Conservation (phyloP, 768 basidiomycete species). For the Dioszegia aurantiaca region DNA sequence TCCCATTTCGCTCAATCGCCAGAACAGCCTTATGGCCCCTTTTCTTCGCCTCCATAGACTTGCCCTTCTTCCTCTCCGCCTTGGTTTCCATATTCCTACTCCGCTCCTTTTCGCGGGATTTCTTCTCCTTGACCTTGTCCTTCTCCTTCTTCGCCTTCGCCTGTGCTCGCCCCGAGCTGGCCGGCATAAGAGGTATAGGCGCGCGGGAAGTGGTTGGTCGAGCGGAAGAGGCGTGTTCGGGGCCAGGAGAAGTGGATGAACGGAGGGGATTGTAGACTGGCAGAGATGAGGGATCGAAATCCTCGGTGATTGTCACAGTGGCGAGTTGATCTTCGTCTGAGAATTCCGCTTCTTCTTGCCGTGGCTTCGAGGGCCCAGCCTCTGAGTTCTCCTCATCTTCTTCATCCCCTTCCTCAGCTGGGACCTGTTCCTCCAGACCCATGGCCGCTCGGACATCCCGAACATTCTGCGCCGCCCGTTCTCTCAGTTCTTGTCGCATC, state of each 20-base stretch:
- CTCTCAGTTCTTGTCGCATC: constrained; percentile 74
- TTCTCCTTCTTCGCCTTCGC: constrained; percentile 31
- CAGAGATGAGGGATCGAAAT: constrained; percentile 68
- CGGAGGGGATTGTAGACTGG: constrained; percentile 1
- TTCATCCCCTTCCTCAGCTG: constrained; percentile 42
- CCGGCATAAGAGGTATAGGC: constrained; percentile 37
- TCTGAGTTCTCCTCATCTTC: constrained; percentile 17
- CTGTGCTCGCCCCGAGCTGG: constrained; percentile 41
- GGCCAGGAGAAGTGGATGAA: constrained; percentile 21
- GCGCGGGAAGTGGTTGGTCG: constrained; percentile 40
- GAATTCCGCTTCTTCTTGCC: constrained; percentile 62
- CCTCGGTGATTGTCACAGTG: constrained; percentile 86
- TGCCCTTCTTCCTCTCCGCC: constrained; percentile 63
- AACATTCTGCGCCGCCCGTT: constrained; percentile 74
- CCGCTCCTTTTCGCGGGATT: constrained; percentile 30
- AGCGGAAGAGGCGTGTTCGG: constrained; percentile 52
- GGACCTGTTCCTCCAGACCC: constrained; percentile 41
- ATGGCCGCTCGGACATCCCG: constrained; percentile 68
- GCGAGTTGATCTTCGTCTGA: constrained; percentile 80
- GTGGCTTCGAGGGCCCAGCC: constrained; percentile 29
- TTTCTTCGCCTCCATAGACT: constrained; percentile 63
- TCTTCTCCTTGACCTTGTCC: constrained; percentile 25
- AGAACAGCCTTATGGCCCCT: constrained; percentile 69
- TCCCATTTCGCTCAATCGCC: constrained; percentile 59
- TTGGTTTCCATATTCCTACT: constrained; percentile 67